phyloP scores from a whole-genome alignment of 805 yeast species.

The Hanseniaspora mollemarum region DNA sequence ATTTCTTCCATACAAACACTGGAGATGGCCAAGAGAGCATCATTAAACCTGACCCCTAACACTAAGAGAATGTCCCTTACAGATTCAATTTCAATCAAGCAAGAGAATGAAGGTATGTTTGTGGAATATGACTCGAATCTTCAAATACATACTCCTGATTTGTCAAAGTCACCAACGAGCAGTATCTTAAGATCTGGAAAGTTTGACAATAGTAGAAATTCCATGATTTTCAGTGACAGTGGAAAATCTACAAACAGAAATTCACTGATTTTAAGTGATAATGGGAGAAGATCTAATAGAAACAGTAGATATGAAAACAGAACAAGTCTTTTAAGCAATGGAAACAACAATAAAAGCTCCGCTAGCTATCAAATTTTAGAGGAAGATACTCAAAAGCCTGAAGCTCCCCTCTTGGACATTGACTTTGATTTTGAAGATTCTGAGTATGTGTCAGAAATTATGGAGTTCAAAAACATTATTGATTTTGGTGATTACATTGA shows the following conservation, averaged over 20 bases:
- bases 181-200: slow-evolving; percentile 31
- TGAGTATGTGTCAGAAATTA: slow-evolving; percentile 33
- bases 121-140: slow-evolving; percentile 30
- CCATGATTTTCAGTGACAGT: slow-evolving; percentile 13
- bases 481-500: slow-evolving; percentile 37
- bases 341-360: neutral
- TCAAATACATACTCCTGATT: slow-evolving; percentile 30
- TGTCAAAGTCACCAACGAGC: slow-evolving; percentile 31
- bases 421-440: slow-evolving; percentile 22
- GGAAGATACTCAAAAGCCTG: neutral
- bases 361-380: neutral
- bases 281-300: slow-evolving; percentile 12
- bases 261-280: slow-evolving; percentile 11
- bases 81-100: slow-evolving; percentile 31
- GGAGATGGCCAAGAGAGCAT: slow-evolving; percentile 50
- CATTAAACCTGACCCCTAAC: slow-evolving; percentile 23
- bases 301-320: slow-evolving; percentile 13
- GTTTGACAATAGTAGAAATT: slow-evolving; percentile 20
- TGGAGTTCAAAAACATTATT: slow-evolving; percentile 38
- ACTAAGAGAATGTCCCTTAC: slow-evolving; percentile 18
- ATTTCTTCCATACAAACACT: slow-evolving; percentile 63
- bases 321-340: slow-evolving; percentile 9
- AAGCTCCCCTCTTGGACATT: neutral
- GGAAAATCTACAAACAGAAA: slow-evolving; percentile 14
- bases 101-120: slow-evolving; percentile 40